Evolutionary conservation across 2,329 filamentous ascomycete genomes (phyloP).

Genomic region (Colletotrichum camelliae): DNA sequence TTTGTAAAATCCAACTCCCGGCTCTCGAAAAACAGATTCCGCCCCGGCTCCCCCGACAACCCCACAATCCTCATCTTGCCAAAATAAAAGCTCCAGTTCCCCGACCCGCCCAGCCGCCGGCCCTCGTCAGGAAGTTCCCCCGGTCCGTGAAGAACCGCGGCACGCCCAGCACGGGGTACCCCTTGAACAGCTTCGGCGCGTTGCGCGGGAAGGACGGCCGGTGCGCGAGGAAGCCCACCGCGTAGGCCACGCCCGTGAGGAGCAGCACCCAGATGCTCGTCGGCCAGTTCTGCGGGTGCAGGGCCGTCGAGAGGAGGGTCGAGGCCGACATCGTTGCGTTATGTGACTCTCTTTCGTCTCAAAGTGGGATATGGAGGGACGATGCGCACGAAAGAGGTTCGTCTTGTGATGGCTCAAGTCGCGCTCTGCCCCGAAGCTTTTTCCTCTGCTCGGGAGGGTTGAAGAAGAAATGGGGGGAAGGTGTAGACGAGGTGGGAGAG

Average conservation of each 20-base stretch:
- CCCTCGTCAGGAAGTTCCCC: conserved; percentile 47
- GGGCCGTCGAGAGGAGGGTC: background rate
- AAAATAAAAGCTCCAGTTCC: conserved; percentile 55
- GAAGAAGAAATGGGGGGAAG: accelerated
- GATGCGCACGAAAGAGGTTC: background rate
- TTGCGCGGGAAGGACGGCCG: conserved; percentile 27
- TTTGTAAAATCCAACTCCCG: conserved; percentile 47
- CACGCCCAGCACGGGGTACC: conserved; percentile 48
- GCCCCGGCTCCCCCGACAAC: conserved; percentile 45
- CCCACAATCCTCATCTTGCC: conserved; percentile 50
- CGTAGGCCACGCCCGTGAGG: conserved; percentile 10
- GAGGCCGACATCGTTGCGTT: background rate
- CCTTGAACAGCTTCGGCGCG: conserved; percentile 28
- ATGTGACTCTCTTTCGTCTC: background rate
- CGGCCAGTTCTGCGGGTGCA: conserved; percentile 23
- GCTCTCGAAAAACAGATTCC: conserved; percentile 50
- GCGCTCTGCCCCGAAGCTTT: background rate
- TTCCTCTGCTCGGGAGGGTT: background rate
- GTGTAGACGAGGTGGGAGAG: background rate
- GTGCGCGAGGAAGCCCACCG: conserved; percentile 8
- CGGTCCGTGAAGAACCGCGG: conserved; percentile 51
- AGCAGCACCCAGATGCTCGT: conserved; percentile 24
- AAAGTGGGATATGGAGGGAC: background rate
- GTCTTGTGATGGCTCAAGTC: background rate
- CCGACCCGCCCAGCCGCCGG: conserved; percentile 33